A percentile compares a stretch with the other conserved stretches of the same genome.
Evolutionary conservation across 2,329 filamentous ascomycete genomes (phyloP).

Genomic region (Canariomyces notabilis): DNA sequence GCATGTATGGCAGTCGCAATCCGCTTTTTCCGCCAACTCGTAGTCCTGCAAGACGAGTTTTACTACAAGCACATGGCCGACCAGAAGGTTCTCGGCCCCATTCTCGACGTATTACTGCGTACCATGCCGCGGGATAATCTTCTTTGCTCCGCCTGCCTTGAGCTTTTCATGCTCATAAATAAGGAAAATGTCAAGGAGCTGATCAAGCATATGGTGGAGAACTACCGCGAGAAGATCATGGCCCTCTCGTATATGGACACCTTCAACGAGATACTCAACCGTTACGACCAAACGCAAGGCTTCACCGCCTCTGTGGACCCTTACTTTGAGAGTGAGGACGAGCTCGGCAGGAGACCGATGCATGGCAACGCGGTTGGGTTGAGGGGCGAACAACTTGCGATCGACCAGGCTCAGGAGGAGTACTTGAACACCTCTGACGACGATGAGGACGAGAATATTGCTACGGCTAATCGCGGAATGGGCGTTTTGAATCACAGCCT

Average conservation of each 20-base stretch:
- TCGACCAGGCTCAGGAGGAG: slow-evolving; percentile 81
- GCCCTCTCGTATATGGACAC: slow-evolving; percentile 77
- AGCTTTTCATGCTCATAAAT: slow-evolving; percentile 88
- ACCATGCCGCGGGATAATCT: slow-evolving; percentile 91
- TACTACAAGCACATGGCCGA: slow-evolving; percentile 81
- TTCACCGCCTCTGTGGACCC: slow-evolving; percentile 59
- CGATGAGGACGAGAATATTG: slow-evolving; percentile 54
- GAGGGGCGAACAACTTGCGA: slow-evolving; percentile 63
- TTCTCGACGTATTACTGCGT: slow-evolving; percentile 75
- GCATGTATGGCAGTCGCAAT: slow-evolving; percentile 59
- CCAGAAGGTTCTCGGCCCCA: slow-evolving; percentile 74
- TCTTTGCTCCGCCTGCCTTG: slow-evolving; percentile 86
- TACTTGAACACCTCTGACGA: slow-evolving; percentile 92
- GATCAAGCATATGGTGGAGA: slow-evolving; percentile 77
- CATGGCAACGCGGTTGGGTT: slow-evolving; percentile 29
- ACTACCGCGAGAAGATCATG: slow-evolving; percentile 72
- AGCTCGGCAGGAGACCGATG: slow-evolving; percentile 40
- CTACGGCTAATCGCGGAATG: slow-evolving; percentile 22
- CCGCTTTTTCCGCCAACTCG: slow-evolving; percentile 86
- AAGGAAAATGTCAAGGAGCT: slow-evolving; percentile 76
- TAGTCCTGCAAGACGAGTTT: slow-evolving; percentile 83
- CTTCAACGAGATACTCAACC: slow-evolving; percentile 69
- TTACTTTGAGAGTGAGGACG: slow-evolving; percentile 67
- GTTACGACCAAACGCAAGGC: slow-evolving; percentile 74
- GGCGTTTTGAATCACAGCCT: slow-evolving; percentile 27